Evolutionary conservation across 352 stramenopile species (phyloP).

Genomic region (Pythium pyrilobum): DNA sequence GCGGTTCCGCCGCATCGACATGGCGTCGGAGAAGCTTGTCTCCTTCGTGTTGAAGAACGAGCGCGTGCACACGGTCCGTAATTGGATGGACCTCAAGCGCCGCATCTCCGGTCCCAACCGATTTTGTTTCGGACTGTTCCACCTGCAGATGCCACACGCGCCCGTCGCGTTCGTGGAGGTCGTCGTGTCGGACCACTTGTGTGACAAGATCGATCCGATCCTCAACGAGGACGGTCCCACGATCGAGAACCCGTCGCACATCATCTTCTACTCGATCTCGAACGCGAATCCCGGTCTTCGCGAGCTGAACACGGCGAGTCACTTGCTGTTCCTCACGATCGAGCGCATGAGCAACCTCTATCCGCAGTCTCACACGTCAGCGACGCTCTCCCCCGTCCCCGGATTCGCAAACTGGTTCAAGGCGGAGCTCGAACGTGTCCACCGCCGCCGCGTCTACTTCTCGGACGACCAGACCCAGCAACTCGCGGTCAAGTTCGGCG

Average conservation of each 20-base stretch:
- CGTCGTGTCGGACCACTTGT: slow-evolving; percentile 64
- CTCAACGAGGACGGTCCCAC: slow-evolving; percentile 43
- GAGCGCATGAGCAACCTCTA: slow-evolving; percentile 65
- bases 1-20: slow-evolving; percentile 73
- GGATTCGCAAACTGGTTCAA: slow-evolving; percentile 73
- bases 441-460: slow-evolving; percentile 37
- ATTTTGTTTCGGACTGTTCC: slow-evolving; percentile 81
- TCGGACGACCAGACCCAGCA: slow-evolving; percentile 38
- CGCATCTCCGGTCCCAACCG: slow-evolving; percentile 59
- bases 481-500: slow-evolving; percentile 53
- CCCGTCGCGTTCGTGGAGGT: slow-evolving; percentile 79
- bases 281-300: slow-evolving; percentile 75
- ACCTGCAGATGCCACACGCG: slow-evolving; percentile 64
- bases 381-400: slow-evolving; percentile 75
- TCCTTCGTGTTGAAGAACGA: slow-evolving; percentile 74
- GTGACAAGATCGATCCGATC: slow-evolving; percentile 54
- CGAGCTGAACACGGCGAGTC: slow-evolving; percentile 75
- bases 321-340: slow-evolving; percentile 81
- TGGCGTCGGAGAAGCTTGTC: slow-evolving; percentile 61
- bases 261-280: slow-evolving; percentile 86
- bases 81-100: slow-evolving; percentile 59
- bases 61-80: slow-evolving; percentile 64
- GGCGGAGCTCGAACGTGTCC: slow-evolving; percentile 29
- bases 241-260: slow-evolving; percentile 49
- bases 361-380: slow-evolving; percentile 53